These are phyloP conservation scores for Litsea cubeba DNA, from an alignment of 164 flowering plant genomes.

Conservation along the genomic window DNA sequence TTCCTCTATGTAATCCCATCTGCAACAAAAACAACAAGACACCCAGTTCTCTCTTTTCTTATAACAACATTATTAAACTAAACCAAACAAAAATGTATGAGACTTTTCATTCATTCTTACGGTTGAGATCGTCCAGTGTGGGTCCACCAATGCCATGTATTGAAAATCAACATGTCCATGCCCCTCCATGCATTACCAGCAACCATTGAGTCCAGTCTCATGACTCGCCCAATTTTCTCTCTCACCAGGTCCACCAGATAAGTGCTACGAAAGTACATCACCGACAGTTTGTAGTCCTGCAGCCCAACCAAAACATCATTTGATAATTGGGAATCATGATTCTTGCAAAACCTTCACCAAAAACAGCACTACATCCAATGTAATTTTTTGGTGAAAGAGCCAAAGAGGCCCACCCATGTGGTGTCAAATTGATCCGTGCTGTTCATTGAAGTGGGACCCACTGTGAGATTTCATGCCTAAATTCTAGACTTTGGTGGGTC, in stretches of 20 bases:
- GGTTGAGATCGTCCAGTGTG: slow-evolving; percentile 66
- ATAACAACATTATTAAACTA: background rate
- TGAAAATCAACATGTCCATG: slow-evolving; percentile 70
- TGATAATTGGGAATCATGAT: background rate
- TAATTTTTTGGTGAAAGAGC: background rate
- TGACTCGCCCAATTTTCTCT: slow-evolving; percentile 43
- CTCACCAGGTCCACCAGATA: slow-evolving; percentile 61
- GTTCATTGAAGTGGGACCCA: background rate
- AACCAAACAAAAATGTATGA: background rate
- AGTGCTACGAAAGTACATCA: slow-evolving; percentile 42
- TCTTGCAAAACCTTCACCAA: background rate
- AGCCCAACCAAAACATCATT: background rate
- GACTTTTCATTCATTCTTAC: slow-evolving; percentile 26
- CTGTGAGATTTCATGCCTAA: background rate
- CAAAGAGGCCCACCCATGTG: background rate
- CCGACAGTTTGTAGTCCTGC: slow-evolving; percentile 64
- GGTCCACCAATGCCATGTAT: slow-evolving; percentile 97
- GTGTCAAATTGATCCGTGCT: background rate
- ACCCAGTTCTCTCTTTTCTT: too few species aligned
- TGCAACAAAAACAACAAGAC: slow-evolving; percentile 21
- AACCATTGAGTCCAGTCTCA: slow-evolving; percentile 50
- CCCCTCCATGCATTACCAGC: slow-evolving; percentile 60
- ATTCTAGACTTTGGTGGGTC: background rate
- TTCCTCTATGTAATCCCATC: slow-evolving; percentile 73
- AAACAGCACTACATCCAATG: background rate